Conservation (phyloP, 495 filamentous ascomycete genomes). For the Penicillium soppii region DNA sequence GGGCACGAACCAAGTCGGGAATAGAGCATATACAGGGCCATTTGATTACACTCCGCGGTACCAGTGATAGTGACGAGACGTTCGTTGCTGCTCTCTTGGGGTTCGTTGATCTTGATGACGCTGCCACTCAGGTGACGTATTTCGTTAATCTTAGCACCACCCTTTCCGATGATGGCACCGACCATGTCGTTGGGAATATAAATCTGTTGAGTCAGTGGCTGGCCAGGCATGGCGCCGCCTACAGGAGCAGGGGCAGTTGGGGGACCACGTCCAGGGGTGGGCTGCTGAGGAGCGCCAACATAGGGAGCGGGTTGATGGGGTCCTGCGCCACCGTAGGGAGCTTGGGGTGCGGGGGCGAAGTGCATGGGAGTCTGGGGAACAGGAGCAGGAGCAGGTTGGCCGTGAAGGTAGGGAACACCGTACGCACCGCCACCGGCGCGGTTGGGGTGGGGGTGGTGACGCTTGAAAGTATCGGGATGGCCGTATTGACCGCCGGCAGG, state of each 20-base stretch:
- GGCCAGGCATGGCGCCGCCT: slow-evolving; percentile 72
- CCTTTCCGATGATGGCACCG: slow-evolving; percentile 97
- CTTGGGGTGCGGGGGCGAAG: slow-evolving; percentile 67
- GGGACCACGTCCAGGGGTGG: slow-evolving; percentile 48
- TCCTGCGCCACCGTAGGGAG: slow-evolving; percentile 69
- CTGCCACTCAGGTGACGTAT: slow-evolving; percentile 95
- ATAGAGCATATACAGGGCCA: slow-evolving; percentile 99
- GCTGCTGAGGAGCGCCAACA: slow-evolving; percentile 56
- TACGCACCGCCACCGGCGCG: slow-evolving; percentile 64
- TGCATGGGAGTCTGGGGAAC: slow-evolving; percentile 68
- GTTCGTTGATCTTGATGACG: slow-evolving; percentile 99
- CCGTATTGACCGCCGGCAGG: slow-evolving; percentile 89
- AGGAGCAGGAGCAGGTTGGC: slow-evolving; percentile 58
- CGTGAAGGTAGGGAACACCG: slow-evolving; percentile 69
- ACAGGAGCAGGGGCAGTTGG: slow-evolving; percentile 64
- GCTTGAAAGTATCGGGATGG: slow-evolving; percentile 81
- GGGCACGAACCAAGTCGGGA: slow-evolving; percentile 81
- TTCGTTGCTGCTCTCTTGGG: slow-evolving; percentile 98
- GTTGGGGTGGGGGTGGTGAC: slow-evolving; percentile 64
- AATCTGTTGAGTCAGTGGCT: slow-evolving; percentile 95
- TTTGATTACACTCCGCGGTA: slow-evolving; percentile 96
- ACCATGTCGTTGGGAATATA: slow-evolving; percentile 99
- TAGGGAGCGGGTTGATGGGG: slow-evolving; percentile 72
- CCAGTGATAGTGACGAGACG: slow-evolving; percentile 95
- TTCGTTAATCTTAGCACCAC: slow-evolving; percentile 98